These are phyloP conservation scores for Suillus cothurnatus DNA, from an alignment of 768 basidiomycete genomes.

Conservation along the genomic window DNA sequence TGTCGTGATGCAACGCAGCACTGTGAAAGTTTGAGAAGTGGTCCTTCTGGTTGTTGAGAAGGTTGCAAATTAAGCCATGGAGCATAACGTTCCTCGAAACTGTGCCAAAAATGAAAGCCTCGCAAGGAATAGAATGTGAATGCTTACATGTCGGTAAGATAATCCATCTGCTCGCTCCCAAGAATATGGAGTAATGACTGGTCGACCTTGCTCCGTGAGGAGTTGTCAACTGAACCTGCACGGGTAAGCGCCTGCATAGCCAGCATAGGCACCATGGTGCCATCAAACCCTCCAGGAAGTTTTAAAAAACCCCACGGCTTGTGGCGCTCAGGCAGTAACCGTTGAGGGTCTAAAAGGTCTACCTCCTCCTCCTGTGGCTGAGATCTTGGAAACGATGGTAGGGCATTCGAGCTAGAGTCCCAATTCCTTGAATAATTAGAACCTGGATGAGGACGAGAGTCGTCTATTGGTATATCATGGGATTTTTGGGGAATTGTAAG, in stretches of 20 bases:
- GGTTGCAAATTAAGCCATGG: slow-evolving; percentile 48
- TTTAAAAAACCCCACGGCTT: slow-evolving; percentile 43
- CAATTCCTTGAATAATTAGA: slow-evolving; percentile 21
- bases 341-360: slow-evolving; percentile 35
- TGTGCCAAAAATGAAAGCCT: slow-evolving; percentile 16
- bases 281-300: slow-evolving; percentile 41
- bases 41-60: slow-evolving; percentile 28
- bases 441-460: slow-evolving; percentile 16
- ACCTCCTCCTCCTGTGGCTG: slow-evolving; percentile 28
- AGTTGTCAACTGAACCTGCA: slow-evolving; percentile 25
- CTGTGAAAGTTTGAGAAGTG: slow-evolving; percentile 45
- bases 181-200: slow-evolving; percentile 36
- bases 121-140: neutral
- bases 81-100: slow-evolving; percentile 45
- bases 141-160: slow-evolving; percentile 42
- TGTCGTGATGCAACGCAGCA: slow-evolving; percentile 50
- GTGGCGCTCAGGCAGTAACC: slow-evolving; percentile 37
- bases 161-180: slow-evolving; percentile 35
- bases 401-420: slow-evolving; percentile 19
- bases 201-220: slow-evolving; percentile 24
- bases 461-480: slow-evolving; percentile 23
- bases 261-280: slow-evolving; percentile 47
- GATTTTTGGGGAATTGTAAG: slow-evolving; percentile 21
- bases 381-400: slow-evolving; percentile 21
- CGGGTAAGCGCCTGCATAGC: slow-evolving; percentile 46